These are phyloP conservation scores for Collybia sp. DNA, from an alignment of 768 basidiomycete genomes.

Conservation along the genomic window DNA sequence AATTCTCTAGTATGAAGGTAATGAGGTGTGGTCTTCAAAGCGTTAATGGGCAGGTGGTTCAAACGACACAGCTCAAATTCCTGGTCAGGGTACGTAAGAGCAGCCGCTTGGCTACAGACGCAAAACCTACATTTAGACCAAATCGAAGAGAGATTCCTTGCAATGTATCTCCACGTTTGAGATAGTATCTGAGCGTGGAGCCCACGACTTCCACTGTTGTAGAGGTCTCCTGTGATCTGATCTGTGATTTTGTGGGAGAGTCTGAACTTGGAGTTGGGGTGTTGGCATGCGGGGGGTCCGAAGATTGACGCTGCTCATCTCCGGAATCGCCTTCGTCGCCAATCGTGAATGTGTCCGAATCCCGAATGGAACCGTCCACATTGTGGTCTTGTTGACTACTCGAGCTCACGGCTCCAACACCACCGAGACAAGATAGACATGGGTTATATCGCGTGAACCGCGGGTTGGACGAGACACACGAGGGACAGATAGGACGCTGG, in stretches of 20 bases:
- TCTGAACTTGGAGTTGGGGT: background rate
- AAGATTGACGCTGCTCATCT: background rate
- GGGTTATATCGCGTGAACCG: constrained; percentile 67
- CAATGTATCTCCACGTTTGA: constrained; percentile 55
- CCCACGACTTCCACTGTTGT: too few relatives aligned
- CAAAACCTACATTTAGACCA: constrained; percentile 51
- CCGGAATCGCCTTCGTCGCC: constrained; percentile 53
- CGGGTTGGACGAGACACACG: constrained; percentile 55
- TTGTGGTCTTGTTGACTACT: constrained; percentile 20
- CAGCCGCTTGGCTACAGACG: too few relatives aligned
- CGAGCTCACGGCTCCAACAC: constrained; percentile 36
- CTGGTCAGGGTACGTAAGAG: constrained; percentile 19
- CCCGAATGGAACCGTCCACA: constrained; percentile 50
- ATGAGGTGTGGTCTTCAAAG: constrained; percentile 68
- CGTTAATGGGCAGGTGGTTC: constrained; percentile 62
- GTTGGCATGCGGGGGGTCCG: background rate
- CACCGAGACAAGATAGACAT: constrained; percentile 64
- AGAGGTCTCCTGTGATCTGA: background rate
- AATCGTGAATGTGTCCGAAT: constrained; percentile 60
- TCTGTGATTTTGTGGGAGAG: background rate
- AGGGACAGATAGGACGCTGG: constrained; percentile 55
- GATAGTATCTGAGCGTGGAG: constrained; percentile 39
- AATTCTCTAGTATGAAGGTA: constrained; percentile 64
- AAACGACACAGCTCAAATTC: constrained; percentile 57
- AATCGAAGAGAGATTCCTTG: constrained; percentile 60